Evolutionary conservation across 768 basidiomycete genomes (phyloP).

Genomic region (Neoboletus subvelutipes): DNA sequence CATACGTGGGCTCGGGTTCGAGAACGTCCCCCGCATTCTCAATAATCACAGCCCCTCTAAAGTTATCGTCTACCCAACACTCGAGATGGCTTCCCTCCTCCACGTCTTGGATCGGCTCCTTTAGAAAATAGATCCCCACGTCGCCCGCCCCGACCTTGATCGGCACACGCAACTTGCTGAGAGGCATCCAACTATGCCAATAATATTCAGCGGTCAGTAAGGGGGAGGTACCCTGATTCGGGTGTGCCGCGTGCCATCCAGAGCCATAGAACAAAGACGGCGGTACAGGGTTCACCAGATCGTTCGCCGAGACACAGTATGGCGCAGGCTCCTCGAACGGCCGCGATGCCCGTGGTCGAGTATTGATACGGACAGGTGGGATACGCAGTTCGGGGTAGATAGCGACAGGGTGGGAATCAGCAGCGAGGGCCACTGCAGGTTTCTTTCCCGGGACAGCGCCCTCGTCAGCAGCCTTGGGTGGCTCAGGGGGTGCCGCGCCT

Average conservation of each 20-base stretch:
- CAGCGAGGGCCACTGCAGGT: constrained; percentile 8
- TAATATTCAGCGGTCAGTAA: constrained; percentile 75
- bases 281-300: constrained; percentile 96
- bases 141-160: constrained; percentile 87
- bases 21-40: constrained; percentile 71
- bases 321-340: constrained; percentile 86
- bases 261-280: constrained; percentile 89
- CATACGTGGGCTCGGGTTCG: constrained; percentile 67
- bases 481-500: constrained; percentile 59
- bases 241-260: constrained; percentile 86
- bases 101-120: constrained; percentile 59
- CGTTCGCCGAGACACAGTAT: constrained; percentile 94
- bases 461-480: constrained; percentile 32
- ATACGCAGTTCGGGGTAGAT: constrained; percentile 42
- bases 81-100: constrained; percentile 70
- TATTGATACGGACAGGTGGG: constrained; percentile 71
- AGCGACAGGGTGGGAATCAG: constrained; percentile 18
- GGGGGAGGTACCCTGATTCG: constrained; percentile 44
- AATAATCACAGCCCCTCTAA: constrained; percentile 69
- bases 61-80: constrained; percentile 99
- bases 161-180: constrained; percentile 79
- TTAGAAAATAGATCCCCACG: constrained; percentile 86
- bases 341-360: constrained; percentile 50
- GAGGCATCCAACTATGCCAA: constrained; percentile 88
- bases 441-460: constrained; percentile 33